phyloP scores from a whole-genome alignment of 805 yeast species.

The Metschnikowia vanudenii region DNA sequence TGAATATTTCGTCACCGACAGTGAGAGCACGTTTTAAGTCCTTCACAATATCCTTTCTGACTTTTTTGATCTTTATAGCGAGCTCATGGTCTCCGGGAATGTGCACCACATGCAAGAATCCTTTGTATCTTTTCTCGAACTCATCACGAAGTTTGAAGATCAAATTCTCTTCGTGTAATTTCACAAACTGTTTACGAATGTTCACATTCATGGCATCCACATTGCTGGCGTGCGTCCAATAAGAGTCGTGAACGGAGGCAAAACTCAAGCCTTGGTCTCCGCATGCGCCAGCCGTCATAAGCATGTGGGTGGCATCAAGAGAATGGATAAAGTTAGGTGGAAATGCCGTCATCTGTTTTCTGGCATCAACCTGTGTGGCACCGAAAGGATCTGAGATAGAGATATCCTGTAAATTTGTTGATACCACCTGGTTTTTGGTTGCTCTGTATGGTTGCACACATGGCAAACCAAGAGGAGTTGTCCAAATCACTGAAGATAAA shows the following conservation, averaged over 20 bases:
- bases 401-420: slow-evolving; percentile 87
- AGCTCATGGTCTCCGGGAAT: slow-evolving; percentile 53
- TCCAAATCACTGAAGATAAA: slow-evolving; percentile 93
- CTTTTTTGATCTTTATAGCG: slow-evolving; percentile 48
- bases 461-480: slow-evolving; percentile 92
- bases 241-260: slow-evolving; percentile 97
- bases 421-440: slow-evolving; percentile 58
- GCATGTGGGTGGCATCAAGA: slow-evolving; percentile 95
- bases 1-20: slow-evolving; percentile 66
- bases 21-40: slow-evolving; percentile 56
- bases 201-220: slow-evolving; percentile 66
- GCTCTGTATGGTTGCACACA: slow-evolving; percentile 96
- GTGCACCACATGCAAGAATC: slow-evolving; percentile 59
- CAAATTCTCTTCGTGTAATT: slow-evolving; percentile 71
- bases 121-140: slow-evolving; percentile 75
- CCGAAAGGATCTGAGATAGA: slow-evolving; percentile 85
- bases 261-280: slow-evolving; percentile 63
- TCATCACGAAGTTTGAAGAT: slow-evolving; percentile 71
- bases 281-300: slow-evolving; percentile 80
- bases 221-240: slow-evolving; percentile 95
- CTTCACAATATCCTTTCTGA: slow-evolving; percentile 48
- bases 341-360: slow-evolving; percentile 89
- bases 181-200: slow-evolving; percentile 76
- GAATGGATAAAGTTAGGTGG: slow-evolving; percentile 97
- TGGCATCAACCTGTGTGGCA: slow-evolving; percentile 74